Evolutionary conservation across 805 yeast genomes (phyloP).

Genomic region (Metschnikowia vanudenii): DNA sequence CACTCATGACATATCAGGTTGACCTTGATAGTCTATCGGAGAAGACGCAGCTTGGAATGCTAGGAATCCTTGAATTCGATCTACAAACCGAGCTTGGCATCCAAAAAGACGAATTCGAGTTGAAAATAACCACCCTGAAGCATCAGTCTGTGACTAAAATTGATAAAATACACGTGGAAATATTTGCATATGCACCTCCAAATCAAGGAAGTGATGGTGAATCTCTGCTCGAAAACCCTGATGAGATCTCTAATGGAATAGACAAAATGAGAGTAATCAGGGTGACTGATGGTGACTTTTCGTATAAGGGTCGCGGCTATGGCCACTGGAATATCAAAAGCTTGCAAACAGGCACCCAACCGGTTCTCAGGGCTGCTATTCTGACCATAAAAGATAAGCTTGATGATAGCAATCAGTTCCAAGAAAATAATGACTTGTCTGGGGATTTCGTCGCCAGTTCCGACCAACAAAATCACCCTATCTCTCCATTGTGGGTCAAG

Average conservation of each 20-base stretch:
- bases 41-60: constrained; percentile 21
- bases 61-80: constrained; percentile 59
- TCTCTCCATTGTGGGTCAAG: constrained; percentile 39
- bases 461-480: background rate
- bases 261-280: constrained; percentile 54
- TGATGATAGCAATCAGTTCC: background rate
- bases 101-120: constrained; percentile 59
- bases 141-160: constrained; percentile 31
- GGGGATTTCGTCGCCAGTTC: background rate
- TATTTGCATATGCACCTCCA: constrained; percentile 20
- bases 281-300: constrained; percentile 76
- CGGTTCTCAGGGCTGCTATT: constrained; percentile 63
- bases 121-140: constrained; percentile 46
- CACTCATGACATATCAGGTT: constrained; percentile 60
- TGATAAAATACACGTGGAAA: constrained; percentile 32
- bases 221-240: background rate
- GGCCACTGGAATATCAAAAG: constrained; percentile 68
- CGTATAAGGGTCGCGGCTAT: constrained; percentile 47
- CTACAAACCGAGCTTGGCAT: constrained; percentile 53
- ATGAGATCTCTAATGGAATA: constrained; percentile 14
- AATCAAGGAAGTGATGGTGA: constrained; percentile 10
- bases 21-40: constrained; percentile 42
- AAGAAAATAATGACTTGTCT: background rate
- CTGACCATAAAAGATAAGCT: constrained; percentile 2
- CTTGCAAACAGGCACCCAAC: constrained; percentile 61